Conservation (phyloP, 2,329 filamentous ascomycete species). For the Diaporthe vexans region DNA sequence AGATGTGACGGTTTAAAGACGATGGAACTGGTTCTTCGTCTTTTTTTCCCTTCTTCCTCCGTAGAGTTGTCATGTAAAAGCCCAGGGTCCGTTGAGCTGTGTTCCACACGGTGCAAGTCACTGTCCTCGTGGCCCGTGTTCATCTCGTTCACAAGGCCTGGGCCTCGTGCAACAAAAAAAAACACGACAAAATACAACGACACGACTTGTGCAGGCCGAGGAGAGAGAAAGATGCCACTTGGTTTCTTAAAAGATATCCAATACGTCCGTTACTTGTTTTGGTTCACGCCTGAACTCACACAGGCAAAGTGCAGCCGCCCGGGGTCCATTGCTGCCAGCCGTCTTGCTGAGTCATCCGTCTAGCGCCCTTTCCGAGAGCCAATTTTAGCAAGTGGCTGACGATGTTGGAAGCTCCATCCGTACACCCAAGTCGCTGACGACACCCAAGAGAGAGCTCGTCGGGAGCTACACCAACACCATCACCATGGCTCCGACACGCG, state of each 20-base stretch:
- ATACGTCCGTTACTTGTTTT: neutral
- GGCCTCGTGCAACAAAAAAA: neutral
- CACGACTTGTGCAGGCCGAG: neutral
- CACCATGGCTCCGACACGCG: conserved; percentile 77
- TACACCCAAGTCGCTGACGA: conserved; percentile 38
- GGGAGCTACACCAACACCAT: conserved; percentile 42
- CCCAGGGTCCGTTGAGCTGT: neutral
- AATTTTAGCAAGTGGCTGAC: conserved; percentile 35
- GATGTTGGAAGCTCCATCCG: conserved; percentile 33
- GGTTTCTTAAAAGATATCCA: too few relatives aligned
- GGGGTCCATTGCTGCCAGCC: neutral
- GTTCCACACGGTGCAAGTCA: neutral
- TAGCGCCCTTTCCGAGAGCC: conserved; percentile 12
- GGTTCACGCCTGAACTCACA: neutral
- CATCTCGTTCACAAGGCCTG: neutral
- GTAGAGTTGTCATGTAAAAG: neutral
- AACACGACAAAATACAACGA: neutral
- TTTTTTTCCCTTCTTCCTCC: too few relatives aligned
- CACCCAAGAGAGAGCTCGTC: conserved; percentile 36
- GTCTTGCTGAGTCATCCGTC: neutral
- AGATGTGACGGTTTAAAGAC: neutral
- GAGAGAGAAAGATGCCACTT: too few relatives aligned
- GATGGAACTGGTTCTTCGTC: neutral
- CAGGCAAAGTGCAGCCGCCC: neutral
- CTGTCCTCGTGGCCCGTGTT: conserved; percentile 3